Evolutionary conservation across 2,329 filamentous ascomycete species (phyloP).

Genomic region (Bipolaris bicolor): DNA sequence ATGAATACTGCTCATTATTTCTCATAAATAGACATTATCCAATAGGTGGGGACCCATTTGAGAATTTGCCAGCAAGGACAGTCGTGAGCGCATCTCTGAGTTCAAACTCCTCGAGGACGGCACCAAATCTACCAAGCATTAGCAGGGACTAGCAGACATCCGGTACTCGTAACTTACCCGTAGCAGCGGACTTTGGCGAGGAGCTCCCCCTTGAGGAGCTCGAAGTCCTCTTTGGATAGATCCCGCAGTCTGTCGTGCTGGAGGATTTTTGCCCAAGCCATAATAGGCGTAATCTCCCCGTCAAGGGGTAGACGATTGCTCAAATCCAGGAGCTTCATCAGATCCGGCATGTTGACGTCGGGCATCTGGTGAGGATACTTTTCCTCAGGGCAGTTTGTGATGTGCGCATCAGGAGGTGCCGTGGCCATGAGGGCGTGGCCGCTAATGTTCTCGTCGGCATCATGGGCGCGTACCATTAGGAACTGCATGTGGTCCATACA

Average conservation of each 20-base stretch:
- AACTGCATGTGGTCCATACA: slow-evolving; percentile 92
- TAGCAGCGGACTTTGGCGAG: slow-evolving; percentile 87
- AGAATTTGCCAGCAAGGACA: slow-evolving; percentile 65
- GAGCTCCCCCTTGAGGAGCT: slow-evolving; percentile 74
- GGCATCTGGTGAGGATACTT: slow-evolving; percentile 75
- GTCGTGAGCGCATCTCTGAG: slow-evolving; percentile 78
- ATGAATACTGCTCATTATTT: slow-evolving; percentile 6
- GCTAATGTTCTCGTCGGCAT: slow-evolving; percentile 64
- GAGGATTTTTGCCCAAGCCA: slow-evolving; percentile 87
- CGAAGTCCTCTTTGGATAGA: slow-evolving; percentile 72
- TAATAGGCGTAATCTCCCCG: slow-evolving; percentile 91
- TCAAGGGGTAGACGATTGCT: slow-evolving; percentile 83
- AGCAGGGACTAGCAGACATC: slow-evolving; percentile 5
- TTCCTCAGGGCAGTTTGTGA: slow-evolving; percentile 61
- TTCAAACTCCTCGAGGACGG: slow-evolving; percentile 74
- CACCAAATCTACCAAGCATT: slow-evolving; percentile 62
- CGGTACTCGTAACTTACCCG: slow-evolving; percentile 67
- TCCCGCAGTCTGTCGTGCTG: slow-evolving; percentile 64
- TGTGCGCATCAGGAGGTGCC: slow-evolving; percentile 75
- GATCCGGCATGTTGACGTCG: slow-evolving; percentile 72
- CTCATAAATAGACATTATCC: slow-evolving; percentile 20
- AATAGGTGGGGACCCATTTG: slow-evolving; percentile 19
- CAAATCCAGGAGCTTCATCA: slow-evolving; percentile 82
- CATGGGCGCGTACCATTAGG: slow-evolving; percentile 66
- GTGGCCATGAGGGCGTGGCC: slow-evolving; percentile 94